These are phyloP conservation scores for Ammopiptanthus mongolicus DNA, from an alignment of 306 rosid species.

Conservation along the genomic window DNA sequence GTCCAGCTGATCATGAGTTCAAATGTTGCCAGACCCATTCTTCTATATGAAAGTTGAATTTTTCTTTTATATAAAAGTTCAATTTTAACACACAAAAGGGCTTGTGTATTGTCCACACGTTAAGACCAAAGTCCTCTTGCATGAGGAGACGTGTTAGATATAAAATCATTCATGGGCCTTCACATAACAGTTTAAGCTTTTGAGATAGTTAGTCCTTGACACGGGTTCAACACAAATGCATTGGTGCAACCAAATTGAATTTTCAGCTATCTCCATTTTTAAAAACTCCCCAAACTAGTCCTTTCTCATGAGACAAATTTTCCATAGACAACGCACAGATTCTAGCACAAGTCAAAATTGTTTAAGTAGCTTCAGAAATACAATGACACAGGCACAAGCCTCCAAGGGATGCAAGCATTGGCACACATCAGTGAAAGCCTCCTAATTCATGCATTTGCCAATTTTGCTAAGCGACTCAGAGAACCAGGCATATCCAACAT, in stretches of 20 bases:
- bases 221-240: neutral
- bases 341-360: neutral
- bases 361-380: neutral
- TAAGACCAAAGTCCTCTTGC: neutral
- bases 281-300: conserved; percentile 2
- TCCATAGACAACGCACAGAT: neutral
- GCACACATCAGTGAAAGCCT: neutral
- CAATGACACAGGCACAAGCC: neutral
- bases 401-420: conserved; percentile 2
- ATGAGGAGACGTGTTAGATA: neutral
- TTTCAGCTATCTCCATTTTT: neutral
- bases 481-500: conserved; percentile 6
- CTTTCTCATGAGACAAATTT: neutral
- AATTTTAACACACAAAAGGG: neutral
- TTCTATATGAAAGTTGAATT: neutral
- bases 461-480: conserved; percentile 5
- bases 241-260: neutral
- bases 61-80: conserved; percentile 3
- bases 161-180: neutral
- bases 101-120: neutral
- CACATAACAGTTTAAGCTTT: neutral
- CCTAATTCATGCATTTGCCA: conserved; percentile 5
- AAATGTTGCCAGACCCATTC: neutral
- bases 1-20: neutral
- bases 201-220: neutral